Conservation (phyloP, 805 yeast genomes). For the Ogataea trehalophila region DNA sequence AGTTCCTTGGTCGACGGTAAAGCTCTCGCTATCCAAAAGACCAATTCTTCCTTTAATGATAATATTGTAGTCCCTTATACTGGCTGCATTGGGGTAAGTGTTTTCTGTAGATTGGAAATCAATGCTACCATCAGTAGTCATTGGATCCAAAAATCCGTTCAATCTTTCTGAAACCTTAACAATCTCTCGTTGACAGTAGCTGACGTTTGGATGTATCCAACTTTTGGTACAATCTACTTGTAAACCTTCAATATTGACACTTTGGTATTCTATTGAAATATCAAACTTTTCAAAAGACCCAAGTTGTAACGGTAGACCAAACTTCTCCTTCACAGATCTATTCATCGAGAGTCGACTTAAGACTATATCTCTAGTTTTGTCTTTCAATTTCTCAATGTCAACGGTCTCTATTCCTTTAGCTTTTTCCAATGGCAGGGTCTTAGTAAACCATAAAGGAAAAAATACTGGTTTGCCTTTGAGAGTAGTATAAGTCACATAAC, state of each 20-base stretch:
- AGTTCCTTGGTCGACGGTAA: constrained; percentile 20
- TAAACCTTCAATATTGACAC: constrained; percentile 27
- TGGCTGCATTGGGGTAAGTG: constrained; percentile 17
- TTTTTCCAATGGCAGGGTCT: constrained; percentile 22
- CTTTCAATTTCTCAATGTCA: constrained; percentile 26
- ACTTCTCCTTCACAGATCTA: constrained; percentile 20
- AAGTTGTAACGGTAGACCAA: constrained; percentile 30
- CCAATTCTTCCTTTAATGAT: constrained; percentile 27
- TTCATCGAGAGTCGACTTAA: constrained; percentile 29
- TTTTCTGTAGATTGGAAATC: constrained; percentile 23
- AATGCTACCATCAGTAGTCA: constrained; percentile 18
- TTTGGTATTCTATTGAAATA: constrained; percentile 27
- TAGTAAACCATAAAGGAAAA: constrained; percentile 28
- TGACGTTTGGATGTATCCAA: constrained; percentile 25
- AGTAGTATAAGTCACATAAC: constrained; percentile 27
- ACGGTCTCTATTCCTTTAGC: constrained; percentile 24
- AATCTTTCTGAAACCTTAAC: constrained; percentile 23
- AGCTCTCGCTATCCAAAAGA: constrained; percentile 16
- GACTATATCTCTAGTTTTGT: constrained; percentile 21
- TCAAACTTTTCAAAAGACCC: constrained; percentile 27
- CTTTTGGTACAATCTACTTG: constrained; percentile 27
- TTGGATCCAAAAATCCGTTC: constrained; percentile 29
- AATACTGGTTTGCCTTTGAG: constrained; percentile 27
- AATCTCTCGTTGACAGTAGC: constrained; percentile 21
- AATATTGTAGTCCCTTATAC: constrained; percentile 27